Evolutionary conservation across 2,329 filamentous ascomycete species (phyloP).

Genomic region (Xylaria sp.): DNA sequence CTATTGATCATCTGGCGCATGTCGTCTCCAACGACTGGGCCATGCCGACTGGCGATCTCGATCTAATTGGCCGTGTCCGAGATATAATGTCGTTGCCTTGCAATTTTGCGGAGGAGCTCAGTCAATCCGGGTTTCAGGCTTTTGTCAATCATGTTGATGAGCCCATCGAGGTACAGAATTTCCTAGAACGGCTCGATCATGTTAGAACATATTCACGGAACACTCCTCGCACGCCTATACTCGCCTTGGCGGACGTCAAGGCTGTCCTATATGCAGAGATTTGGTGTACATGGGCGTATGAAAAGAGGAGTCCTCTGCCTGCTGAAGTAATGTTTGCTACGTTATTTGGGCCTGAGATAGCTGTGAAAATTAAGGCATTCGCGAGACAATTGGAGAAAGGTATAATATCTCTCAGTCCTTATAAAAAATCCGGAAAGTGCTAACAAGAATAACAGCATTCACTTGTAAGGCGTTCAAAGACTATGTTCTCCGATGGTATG

Average conservation of each 20-base stretch:
- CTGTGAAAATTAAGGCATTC: background rate
- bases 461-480: background rate
- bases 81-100: slow-evolving; percentile 12
- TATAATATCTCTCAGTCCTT: background rate
- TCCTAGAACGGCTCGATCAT: background rate
- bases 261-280: slow-evolving; percentile 22
- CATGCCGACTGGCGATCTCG: slow-evolving; percentile 13
- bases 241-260: slow-evolving; percentile 10
- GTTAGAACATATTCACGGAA: background rate
- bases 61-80: slow-evolving; percentile 22
- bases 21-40: slow-evolving; percentile 5
- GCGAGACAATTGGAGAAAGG: slow-evolving; percentile 9
- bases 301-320: slow-evolving; percentile 12
- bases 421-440: too few species aligned
- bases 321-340: background rate
- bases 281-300: slow-evolving; percentile 22
- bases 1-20: slow-evolving; percentile 8
- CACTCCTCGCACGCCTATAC: background rate
- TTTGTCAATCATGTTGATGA: slow-evolving; percentile 12
- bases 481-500: slow-evolving; percentile 19
- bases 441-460: slow-evolving; percentile 13
- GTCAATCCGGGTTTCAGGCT: background rate
- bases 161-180: background rate
- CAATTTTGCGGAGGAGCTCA: slow-evolving; percentile 10
- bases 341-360: slow-evolving; percentile 1